These are phyloP conservation scores for Spirogloea muscicola DNA, from an alignment of 139 green algal species.

Conservation along the genomic window DNA sequence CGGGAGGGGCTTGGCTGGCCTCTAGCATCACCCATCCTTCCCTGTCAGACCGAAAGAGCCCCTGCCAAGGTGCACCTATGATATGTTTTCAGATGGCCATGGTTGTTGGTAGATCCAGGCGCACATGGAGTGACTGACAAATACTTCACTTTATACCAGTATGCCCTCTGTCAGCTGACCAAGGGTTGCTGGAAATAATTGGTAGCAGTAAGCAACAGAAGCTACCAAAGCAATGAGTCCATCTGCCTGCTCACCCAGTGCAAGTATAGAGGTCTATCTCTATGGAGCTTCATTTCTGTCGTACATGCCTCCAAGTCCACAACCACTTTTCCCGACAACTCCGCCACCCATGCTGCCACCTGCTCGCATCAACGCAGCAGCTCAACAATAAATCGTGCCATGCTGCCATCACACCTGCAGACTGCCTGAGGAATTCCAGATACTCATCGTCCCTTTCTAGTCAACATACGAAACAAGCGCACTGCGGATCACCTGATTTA, in stretches of 20 bases:
- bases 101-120: not conserved
- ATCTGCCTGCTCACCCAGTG: slow-evolving; percentile 18
- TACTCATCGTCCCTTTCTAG: too few species aligned
- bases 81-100: not conserved
- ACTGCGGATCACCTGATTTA: too few species aligned
- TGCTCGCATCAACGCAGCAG: not conserved
- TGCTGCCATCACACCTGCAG: too few species aligned
- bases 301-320: not conserved
- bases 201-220: too few species aligned
- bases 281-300: not conserved
- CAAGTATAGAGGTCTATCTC: not conserved
- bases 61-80: slow-evolving; percentile 2
- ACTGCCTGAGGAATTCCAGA: too few species aligned
- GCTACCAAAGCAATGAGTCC: too few species aligned
- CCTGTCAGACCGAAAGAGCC: slow-evolving; percentile 9
- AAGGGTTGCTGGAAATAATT: too few species aligned
- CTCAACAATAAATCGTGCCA: slow-evolving; percentile 1
- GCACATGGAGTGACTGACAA: not conserved
- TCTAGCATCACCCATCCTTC: slow-evolving; percentile 13
- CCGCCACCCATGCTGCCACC: not conserved
- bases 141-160: too few species aligned
- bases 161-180: too few species aligned
- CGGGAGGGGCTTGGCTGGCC: not conserved
- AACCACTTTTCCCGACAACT: not conserved
- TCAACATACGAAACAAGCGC: too few species aligned